Percentiles rank a stretch among this genome's conserved stretches.
Evolutionary conservation across 805 yeast species (phyloP).

Genomic region (Kurtzmaniella fragi): DNA sequence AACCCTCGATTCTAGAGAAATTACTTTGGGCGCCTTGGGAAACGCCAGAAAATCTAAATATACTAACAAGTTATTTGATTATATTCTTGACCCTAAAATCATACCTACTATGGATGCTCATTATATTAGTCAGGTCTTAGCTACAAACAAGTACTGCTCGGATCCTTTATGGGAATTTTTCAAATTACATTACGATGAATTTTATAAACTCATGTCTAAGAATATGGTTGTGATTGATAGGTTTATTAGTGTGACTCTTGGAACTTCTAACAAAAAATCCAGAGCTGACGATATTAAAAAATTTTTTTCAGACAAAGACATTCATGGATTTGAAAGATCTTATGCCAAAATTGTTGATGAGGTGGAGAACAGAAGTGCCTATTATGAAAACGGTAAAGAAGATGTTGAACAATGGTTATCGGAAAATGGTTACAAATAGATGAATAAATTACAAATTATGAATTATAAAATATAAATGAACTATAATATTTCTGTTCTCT

Average conservation of each 20-base stretch:
- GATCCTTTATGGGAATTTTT: constrained; percentile 46
- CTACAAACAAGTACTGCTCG: constrained; percentile 42
- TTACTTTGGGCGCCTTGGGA: constrained; percentile 54
- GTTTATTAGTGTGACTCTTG: constrained; percentile 34
- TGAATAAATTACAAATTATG: not conserved
- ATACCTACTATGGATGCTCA: constrained; percentile 59
- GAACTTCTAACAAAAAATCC: constrained; percentile 33
- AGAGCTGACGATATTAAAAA: constrained; percentile 25
- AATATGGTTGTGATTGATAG: constrained; percentile 51
- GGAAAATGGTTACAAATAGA: constrained; percentile 9
- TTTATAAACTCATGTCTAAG: constrained; percentile 41
- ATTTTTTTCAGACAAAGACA: constrained; percentile 26
- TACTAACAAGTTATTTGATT: constrained; percentile 32
- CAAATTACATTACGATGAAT: constrained; percentile 40
- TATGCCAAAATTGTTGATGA: constrained; percentile 53
- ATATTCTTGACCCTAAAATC: constrained; percentile 36
- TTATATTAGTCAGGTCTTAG: constrained; percentile 43
- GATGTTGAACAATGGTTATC: constrained; percentile 43
- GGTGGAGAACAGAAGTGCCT: constrained; percentile 43
- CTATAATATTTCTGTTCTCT: not conserved
- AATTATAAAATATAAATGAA: not conserved
- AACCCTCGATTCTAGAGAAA: constrained; percentile 55
- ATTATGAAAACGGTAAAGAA: constrained; percentile 44
- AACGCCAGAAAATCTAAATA: constrained; percentile 30
- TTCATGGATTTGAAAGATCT: constrained; percentile 51